phyloP scores from a whole-genome alignment of 345 rosid genomes.

The Dimocarpus longan region DNA sequence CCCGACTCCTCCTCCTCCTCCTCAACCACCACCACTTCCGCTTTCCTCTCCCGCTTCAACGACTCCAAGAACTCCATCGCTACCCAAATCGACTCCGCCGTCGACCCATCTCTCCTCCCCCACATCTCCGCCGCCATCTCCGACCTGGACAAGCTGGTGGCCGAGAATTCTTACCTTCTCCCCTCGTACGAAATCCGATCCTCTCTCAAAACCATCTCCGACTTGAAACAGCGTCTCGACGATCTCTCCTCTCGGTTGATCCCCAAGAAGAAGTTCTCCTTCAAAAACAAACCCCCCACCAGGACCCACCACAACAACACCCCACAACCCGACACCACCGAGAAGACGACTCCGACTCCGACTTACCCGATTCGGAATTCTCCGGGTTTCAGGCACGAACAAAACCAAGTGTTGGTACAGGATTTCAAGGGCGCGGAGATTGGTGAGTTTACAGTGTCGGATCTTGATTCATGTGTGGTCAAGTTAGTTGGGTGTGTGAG shows the following conservation, averaged over 20 bases:
- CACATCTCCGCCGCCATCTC: slow-evolving; percentile 60
- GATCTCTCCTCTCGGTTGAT: slow-evolving; percentile 42
- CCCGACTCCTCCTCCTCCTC: slow-evolving; percentile 33
- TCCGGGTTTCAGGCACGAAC: slow-evolving; percentile 63
- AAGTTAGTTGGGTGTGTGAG: slow-evolving; percentile 51
- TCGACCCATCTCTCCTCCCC: slow-evolving; percentile 51
- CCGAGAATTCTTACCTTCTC: slow-evolving; percentile 69
- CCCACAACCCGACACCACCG: slow-evolving; percentile 15
- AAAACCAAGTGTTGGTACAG: slow-evolving; percentile 47
- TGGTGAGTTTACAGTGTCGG: slow-evolving; percentile 72
- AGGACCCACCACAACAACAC: slow-evolving; percentile 24
- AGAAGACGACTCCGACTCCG: neutral
- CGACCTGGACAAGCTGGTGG: slow-evolving; percentile 71
- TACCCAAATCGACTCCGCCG: slow-evolving; percentile 42
- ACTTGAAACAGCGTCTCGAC: slow-evolving; percentile 70
- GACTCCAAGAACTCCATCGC: slow-evolving; percentile 55
- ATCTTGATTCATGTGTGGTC: slow-evolving; percentile 74
- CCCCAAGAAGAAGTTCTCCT: slow-evolving; percentile 77
- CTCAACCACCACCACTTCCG: slow-evolving; percentile 54
- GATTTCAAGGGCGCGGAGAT: slow-evolving; percentile 48
- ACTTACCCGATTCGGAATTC: slow-evolving; percentile 46
- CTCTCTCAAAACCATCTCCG: slow-evolving; percentile 64
- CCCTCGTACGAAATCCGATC: slow-evolving; percentile 84
- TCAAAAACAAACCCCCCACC: slow-evolving; percentile 53
- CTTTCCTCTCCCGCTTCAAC: slow-evolving; percentile 68